A percentile compares a stretch with the other conserved stretches of the same genome.
These are phyloP conservation scores for Pyrus hybrid DNA, from an alignment of 331 rosid species.

Conservation along the genomic window DNA sequence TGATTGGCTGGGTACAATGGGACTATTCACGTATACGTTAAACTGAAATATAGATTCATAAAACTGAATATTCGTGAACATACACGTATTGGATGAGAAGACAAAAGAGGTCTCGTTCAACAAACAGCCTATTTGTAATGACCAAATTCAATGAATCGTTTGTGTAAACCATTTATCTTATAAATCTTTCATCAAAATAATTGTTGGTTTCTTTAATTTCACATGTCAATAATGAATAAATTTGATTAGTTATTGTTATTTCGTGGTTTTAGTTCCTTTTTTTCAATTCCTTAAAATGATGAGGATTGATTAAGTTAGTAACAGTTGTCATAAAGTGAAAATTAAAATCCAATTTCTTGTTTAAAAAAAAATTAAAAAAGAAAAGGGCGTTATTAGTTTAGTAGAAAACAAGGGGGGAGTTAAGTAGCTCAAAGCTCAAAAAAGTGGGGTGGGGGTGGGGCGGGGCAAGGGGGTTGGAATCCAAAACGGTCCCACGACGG, in stretches of 20 bases:
- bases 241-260: neutral
- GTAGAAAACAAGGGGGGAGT: neutral
- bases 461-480: neutral
- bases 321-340: neutral
- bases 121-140: too few relatives aligned
- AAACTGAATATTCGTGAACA: too few relatives aligned
- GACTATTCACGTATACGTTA: too few relatives aligned
- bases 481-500: neutral
- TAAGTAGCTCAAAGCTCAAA: neutral
- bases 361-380: neutral
- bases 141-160: too few relatives aligned
- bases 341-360: neutral
- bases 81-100: too few relatives aligned
- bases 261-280: neutral
- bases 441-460: neutral
- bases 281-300: neutral
- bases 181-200: neutral
- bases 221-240: neutral
- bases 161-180: too few relatives aligned
- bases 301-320: too few relatives aligned
- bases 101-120: too few relatives aligned
- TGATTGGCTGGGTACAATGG: too few relatives aligned
- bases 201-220: neutral
- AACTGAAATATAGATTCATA: too few relatives aligned
- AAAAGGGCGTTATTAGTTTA: neutral